These are phyloP conservation scores for Alternaria arborescens DNA, from an alignment of 2,329 filamentous ascomycete genomes.

Conservation along the genomic window DNA sequence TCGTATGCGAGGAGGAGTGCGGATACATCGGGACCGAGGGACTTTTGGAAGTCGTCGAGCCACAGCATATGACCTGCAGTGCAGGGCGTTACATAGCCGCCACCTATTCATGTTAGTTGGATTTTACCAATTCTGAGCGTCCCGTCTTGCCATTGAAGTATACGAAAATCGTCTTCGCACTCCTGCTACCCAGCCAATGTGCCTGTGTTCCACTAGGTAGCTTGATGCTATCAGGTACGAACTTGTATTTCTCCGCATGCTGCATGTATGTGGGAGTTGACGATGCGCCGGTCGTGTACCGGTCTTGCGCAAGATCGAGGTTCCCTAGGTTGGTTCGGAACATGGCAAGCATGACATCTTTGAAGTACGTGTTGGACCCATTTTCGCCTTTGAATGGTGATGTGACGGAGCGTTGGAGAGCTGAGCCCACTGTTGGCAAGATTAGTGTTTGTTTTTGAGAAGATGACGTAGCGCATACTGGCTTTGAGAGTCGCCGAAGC, in stretches of 20 bases:
- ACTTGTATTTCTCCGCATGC: slow-evolving; percentile 45
- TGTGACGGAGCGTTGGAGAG: slow-evolving; percentile 43
- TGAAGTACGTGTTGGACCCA: slow-evolving; percentile 47
- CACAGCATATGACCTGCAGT: slow-evolving; percentile 60
- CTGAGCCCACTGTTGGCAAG: slow-evolving; percentile 37
- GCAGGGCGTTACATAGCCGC: slow-evolving; percentile 64
- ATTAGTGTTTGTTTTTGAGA: not conserved
- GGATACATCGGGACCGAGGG: slow-evolving; percentile 59
- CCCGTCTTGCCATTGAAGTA: slow-evolving; percentile 56
- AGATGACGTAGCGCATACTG: slow-evolving; percentile 26
- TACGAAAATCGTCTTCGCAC: slow-evolving; percentile 53
- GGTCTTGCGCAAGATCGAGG: slow-evolving; percentile 43
- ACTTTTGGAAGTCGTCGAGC: slow-evolving; percentile 55
- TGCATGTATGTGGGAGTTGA: slow-evolving; percentile 45
- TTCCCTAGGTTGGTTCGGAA: slow-evolving; percentile 43
- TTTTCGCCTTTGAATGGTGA: slow-evolving; percentile 50
- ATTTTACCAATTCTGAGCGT: not conserved
- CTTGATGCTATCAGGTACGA: slow-evolving; percentile 51
- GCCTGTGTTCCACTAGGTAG: slow-evolving; percentile 54
- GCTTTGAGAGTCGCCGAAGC: slow-evolving; percentile 42
- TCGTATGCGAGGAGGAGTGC: slow-evolving; percentile 67
- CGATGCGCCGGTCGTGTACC: slow-evolving; percentile 44
- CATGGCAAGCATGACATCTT: slow-evolving; percentile 46
- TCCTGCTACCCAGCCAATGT: slow-evolving; percentile 57
- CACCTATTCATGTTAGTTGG: slow-evolving; percentile 52